These are phyloP conservation scores for Linum lewisii DNA, from an alignment of 345 rosid species.

Conservation along the genomic window DNA sequence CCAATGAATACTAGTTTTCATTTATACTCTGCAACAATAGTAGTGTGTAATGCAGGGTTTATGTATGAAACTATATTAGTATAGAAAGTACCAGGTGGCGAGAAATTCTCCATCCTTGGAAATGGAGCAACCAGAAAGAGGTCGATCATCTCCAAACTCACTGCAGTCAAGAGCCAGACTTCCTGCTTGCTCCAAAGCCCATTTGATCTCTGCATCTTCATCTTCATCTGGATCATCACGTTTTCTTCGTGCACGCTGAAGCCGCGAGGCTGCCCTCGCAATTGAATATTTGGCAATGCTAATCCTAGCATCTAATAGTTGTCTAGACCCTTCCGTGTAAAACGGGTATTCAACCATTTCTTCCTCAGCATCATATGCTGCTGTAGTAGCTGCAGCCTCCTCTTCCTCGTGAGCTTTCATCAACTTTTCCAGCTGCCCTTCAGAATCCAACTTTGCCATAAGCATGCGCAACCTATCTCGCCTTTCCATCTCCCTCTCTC, in stretches of 20 bases:
- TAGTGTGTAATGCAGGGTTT: background rate
- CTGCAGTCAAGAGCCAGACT: conserved; percentile 68
- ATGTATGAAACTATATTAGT: background rate
- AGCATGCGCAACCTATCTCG: conserved; percentile 77
- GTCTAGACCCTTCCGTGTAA: conserved; percentile 69
- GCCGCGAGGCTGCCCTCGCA: conserved; percentile 54
- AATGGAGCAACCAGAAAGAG: conserved; percentile 88
- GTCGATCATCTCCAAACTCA: conserved; percentile 81
- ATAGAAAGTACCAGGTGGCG: conserved; percentile 62
- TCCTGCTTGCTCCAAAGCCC: conserved; percentile 56
- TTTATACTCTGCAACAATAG: background rate
- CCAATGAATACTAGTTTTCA: background rate
- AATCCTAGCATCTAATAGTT: conserved; percentile 62
- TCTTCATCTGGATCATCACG: conserved; percentile 94
- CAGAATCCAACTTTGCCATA: conserved; percentile 78
- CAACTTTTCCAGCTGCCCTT: conserved; percentile 72
- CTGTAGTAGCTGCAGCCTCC: conserved; percentile 47
- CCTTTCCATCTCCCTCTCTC: conserved; percentile 96
- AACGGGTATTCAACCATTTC: conserved; percentile 68
- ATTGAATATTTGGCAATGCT: conserved; percentile 67
- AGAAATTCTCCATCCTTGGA: conserved; percentile 70
- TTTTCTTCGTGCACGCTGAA: conserved; percentile 58
- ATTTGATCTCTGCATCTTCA: conserved; percentile 73
- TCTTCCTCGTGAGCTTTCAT: conserved; percentile 86
- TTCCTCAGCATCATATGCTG: conserved; percentile 46